These are phyloP conservation scores for Diphasiastrum complanatum DNA, from an alignment of 83 land plant species.

Conservation along the genomic window DNA sequence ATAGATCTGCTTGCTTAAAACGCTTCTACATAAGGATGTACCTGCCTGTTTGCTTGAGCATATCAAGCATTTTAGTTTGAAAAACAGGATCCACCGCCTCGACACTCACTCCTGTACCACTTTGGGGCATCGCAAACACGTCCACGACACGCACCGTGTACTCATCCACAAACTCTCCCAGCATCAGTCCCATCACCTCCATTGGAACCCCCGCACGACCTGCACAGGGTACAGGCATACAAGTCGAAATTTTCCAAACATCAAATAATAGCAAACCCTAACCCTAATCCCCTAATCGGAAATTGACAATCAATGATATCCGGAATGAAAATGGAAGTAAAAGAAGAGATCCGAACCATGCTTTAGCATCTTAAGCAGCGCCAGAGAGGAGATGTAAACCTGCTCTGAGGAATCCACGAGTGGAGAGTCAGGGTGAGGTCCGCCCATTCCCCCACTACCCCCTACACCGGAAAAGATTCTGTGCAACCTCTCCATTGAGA, in stretches of 20 bases:
- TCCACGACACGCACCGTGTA: conserved; percentile 97
- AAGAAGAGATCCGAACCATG: conserved; percentile 51
- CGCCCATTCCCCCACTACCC: conserved; percentile 43
- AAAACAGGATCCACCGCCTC: conserved; percentile 97
- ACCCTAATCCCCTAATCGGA: neutral
- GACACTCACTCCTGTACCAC: conserved; percentile 96
- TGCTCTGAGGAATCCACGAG: conserved; percentile 93
- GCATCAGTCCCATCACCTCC: conserved; percentile 99
- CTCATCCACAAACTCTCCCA: conserved; percentile 96
- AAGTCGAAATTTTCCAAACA: neutral
- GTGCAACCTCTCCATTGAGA: conserved; percentile 77
- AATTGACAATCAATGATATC: neutral
- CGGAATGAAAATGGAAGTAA: neutral
- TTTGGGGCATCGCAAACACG: conserved; percentile 99
- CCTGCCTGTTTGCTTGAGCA: conserved; percentile 99
- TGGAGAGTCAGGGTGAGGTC: conserved; percentile 90
- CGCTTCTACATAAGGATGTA: too few relatives aligned
- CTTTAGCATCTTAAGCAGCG: conserved; percentile 99
- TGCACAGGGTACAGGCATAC: conserved; percentile 23
- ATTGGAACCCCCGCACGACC: conserved; percentile 99
- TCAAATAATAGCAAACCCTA: neutral
- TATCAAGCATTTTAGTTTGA: conserved; percentile 98
- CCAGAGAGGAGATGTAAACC: conserved; percentile 97
- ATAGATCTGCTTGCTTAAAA: too few relatives aligned
- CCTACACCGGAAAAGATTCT: conserved; percentile 91